Base-by-base conservation (phyloP, 2,329 filamentous ascomycete genomes). In the Xylaria multiplex region DNA sequence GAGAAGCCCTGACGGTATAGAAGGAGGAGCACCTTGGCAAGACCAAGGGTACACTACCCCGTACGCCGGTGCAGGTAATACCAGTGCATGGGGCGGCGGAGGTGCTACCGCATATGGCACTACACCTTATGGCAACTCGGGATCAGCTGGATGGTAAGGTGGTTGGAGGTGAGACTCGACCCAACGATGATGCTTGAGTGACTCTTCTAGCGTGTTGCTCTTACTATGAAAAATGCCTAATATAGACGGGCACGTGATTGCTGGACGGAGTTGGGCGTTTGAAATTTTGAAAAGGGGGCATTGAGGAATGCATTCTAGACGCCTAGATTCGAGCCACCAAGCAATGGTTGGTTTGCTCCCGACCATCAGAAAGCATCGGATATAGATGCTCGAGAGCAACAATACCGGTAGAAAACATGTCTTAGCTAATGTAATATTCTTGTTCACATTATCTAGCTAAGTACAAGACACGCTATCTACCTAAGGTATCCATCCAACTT, bases 11-110 rank as follows among this genome's bases (percentile, higher is more conserved):
- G 88, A 90, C 68, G 81, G 81, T 80, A 83, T 90, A 84, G 81
- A 87, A 61, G 87, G 83, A 22, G 83, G 82, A 60, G 83, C 82
- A 22, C 84, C 83, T 30, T 89, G 87, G 81, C 84, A 86, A 69
- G 85, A 86, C 49, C 86, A 88, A 65, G 91, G 90, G 42, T 92
- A 88, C 75, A 90, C 88, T 9, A 92, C 91, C 8, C 89, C 91
- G 0, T 92, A 90, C 73, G 88, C 84, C 27, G 83, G 79, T 71
- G 81, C 81, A 24, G 86, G 86, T 27, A 84, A 81, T 58, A 82
- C 86, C 67, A 91, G 86, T 74, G 82, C 87, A 19, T 94, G 91
- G 87, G 90, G 90, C 19, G 87, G 83, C 42, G 84, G 78, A 56
- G 86, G 63, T 40, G 72, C 74, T 22, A 77, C 76, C 1, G 71